Evolutionary conservation across 495 filamentous ascomycete genomes (phyloP), one percentile per base, ranked within the genome.

Genomic region (Sordaria brevicollis): DNA sequence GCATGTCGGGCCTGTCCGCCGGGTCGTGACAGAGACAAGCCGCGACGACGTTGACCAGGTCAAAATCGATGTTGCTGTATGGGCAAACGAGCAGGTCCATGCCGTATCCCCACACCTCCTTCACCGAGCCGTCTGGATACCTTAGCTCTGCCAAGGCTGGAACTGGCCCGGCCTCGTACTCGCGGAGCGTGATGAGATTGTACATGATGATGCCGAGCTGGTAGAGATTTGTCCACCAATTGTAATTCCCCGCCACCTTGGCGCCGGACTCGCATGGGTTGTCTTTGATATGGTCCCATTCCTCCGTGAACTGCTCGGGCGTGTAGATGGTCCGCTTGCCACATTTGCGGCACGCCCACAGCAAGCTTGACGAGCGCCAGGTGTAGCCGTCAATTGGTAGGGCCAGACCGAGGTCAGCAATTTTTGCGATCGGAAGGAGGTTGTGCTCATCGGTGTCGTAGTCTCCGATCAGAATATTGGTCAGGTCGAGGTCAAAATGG

Each of bases 191-290:
- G 36, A 71, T 65, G 35, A 71, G 19, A 29, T 43, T 21, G 33
- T 34, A 71, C 43, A 71, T 71, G n/a, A 57, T 70, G 34, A 69
- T 70, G 21, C 66, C 66, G 21, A 71, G 34, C 66, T 70, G 67
- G 65, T 69, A 73, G 15, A 73, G 66, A 31, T 73, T 71, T 1
- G 66, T 71, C 57, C 69, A 68, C 57, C 66, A 71, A 37, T 66
- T 69, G 57, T 66, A 73, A 19, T 71, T 71, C 0, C 69, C 71
- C 11, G 71, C 71, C 25, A 37, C 67, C 21, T 34, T 13, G n/a
- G 69, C 29, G 19, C 17, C 25, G 21, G 34, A n/a, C 17, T n/a
- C 54, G 13, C 3, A 5, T 7, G 69, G 71, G 43, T 25, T 13
- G 1, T 35, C 35, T 35, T 68, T 54, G 17, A 73, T 8, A 21